These are phyloP conservation scores for Arthroderma sp. DNA, from an alignment of 2,329 filamentous ascomycete genomes.

Conservation along the genomic window DNA sequence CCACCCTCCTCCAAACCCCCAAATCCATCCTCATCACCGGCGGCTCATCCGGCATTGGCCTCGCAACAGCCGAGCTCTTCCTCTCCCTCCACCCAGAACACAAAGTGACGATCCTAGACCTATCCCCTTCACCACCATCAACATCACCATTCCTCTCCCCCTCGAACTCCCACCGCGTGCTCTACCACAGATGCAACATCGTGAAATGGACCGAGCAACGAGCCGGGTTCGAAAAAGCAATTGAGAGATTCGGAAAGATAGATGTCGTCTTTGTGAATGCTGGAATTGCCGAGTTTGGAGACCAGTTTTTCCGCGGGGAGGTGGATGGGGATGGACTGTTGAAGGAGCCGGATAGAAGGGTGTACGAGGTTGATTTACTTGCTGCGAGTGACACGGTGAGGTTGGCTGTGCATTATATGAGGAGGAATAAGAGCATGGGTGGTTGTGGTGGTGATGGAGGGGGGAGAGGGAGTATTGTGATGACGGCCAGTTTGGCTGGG, in stretches of 20 bases:
- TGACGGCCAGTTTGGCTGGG: conserved; percentile 38
- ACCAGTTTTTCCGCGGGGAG: conserved; percentile 38
- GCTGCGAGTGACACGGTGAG: conserved; percentile 36
- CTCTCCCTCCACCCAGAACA: conserved; percentile 25
- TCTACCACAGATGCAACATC: conserved; percentile 32
- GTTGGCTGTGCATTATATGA: conserved; percentile 35
- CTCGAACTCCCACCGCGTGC: conserved; percentile 11
- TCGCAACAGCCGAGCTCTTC: conserved; percentile 28
- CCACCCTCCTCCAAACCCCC: conserved; percentile 12
- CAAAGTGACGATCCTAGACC: conserved; percentile 31
- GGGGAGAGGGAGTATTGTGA: conserved; percentile 32
- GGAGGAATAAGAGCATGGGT: conserved; percentile 23
- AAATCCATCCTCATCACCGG: conserved; percentile 26
- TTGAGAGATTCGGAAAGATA: conserved; percentile 31
- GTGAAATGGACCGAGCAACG: conserved; percentile 35
- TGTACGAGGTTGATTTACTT: conserved; percentile 34
- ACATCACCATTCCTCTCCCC: conserved; percentile 18
- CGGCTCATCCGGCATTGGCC: conserved; percentile 28
- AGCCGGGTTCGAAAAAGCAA: conserved; percentile 30
- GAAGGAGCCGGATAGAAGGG: conserved; percentile 34
- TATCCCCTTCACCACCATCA: conserved; percentile 20
- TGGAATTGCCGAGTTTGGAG: conserved; percentile 35
- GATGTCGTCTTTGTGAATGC: conserved; percentile 39
- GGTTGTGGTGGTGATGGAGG: conserved; percentile 1
- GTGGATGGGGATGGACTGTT: conserved; percentile 29